phyloP scores from a whole-genome alignment of 805 yeast genomes.

The Hyphopichia homilentoma region DNA sequence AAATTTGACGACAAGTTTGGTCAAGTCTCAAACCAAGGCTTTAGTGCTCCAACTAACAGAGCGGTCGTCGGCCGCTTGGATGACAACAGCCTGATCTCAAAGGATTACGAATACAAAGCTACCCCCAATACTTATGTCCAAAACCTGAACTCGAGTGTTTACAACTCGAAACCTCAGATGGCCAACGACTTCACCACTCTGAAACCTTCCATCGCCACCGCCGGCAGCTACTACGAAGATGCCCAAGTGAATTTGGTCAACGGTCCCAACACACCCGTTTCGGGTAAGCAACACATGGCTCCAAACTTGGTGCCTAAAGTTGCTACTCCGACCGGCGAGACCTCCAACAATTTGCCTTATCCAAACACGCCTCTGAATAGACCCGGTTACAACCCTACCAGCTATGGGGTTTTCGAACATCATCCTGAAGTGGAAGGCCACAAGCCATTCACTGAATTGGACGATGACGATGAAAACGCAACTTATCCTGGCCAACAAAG shows the following conservation, averaged over 20 bases:
- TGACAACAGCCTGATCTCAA: conserved; percentile 17
- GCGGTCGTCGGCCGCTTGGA: conserved; percentile 5
- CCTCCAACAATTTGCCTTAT: conserved; percentile 18
- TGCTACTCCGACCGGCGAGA: conserved; percentile 20
- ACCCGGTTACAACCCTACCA: conserved; percentile 11
- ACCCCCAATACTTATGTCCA: conserved; percentile 4
- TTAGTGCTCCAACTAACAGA: too few relatives aligned
- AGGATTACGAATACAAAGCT: conserved; percentile 21
- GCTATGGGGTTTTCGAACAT: conserved; percentile 38
- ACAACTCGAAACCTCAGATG: conserved; percentile 29
- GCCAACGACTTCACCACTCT: conserved; percentile 29
- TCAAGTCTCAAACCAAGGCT: too few relatives aligned
- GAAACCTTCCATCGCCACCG: not conserved
- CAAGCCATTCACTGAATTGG: conserved; percentile 41
- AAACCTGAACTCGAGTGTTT: conserved; percentile 20
- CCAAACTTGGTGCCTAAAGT: conserved; percentile 25
- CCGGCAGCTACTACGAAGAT: conserved; percentile 4
- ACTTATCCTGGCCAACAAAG: conserved; percentile 1
- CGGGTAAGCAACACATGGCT: conserved; percentile 27
- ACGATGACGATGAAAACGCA: conserved; percentile 17
- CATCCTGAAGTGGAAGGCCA: conserved; percentile 45
- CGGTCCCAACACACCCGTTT: conserved; percentile 32
- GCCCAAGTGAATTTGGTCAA: conserved; percentile 20
- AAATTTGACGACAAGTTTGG: conserved; percentile 19
- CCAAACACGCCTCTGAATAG: conserved; percentile 19